Evolutionary conservation across 352 stramenopile genomes (phyloP), one percentile per base, ranked within the genome.

Genomic region (Nannochloropsis limnetica): DNA sequence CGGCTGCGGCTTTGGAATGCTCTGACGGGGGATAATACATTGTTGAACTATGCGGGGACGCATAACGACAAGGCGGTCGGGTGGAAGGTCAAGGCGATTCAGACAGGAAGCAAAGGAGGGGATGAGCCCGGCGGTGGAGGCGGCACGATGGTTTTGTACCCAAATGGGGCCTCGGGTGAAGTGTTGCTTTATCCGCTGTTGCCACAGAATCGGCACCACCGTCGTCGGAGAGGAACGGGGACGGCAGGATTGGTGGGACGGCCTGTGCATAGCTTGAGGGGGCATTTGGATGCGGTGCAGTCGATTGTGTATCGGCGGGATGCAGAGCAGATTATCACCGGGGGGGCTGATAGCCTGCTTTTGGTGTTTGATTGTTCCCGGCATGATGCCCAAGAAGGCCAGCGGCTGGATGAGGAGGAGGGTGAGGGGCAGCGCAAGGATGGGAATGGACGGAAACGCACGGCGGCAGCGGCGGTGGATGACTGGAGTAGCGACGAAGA

Each of bases 1-100:
- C 61, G 25, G 89, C 90, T 88, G 15, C 69, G 79, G 28, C 83
- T 86, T 29, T 86, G 85, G 83, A 67, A 87, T 28, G 83, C 83
- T 20, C 32, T 79, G 6, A 81, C 80, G 14, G 84, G 84, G 20
- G 15, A 31, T n/a, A 87, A 87, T 80, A 86, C 83, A 15, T 83
- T 85, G 80, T 82, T 81, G 3, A 84, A 87, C 68, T 87, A 87
- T 54, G 68, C 85, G 20, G 31, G 81, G 11, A 87, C 84, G 9
- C 69, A 84, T 32, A 87, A 87, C 83, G 68, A 74, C 25, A 74
- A 31, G 11, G 61, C 61, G 25, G 6, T 14, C 11, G 61, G 61
- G 22, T 74, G 61, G 80, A 23, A 68, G 84, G 44, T 23, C 44
- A 61, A 81, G 79, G 31, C 81, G 79, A 23, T 86, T 86, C 69